These are phyloP conservation scores for Vaccinium vitisidaea DNA, from an alignment of 148 eudicot species.

Conservation along the genomic window DNA sequence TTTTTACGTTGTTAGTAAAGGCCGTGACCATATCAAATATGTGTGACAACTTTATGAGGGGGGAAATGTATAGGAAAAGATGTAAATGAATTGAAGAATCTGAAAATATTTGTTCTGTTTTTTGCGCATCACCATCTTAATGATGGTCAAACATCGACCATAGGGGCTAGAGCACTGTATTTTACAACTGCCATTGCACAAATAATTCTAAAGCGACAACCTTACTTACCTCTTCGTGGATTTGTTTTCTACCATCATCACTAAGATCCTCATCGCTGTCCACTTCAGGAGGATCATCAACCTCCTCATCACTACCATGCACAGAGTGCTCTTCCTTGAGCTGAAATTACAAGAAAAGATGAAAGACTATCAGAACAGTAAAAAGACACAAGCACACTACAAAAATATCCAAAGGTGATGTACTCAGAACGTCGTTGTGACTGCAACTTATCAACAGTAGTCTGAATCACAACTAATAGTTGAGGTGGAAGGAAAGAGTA, in stretches of 20 bases:
- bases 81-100: neutral
- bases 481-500: neutral
- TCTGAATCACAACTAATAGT: neutral
- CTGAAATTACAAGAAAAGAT: slow-evolving; percentile 33
- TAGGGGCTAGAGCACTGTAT: neutral
- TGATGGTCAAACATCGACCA: neutral
- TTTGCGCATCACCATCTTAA: neutral
- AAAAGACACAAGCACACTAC: neutral
- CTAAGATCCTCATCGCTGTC: slow-evolving; percentile 87
- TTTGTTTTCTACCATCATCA: slow-evolving; percentile 48
- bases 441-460: neutral
- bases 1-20: neutral
- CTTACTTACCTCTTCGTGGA: slow-evolving; percentile 71
- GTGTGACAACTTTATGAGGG: neutral
- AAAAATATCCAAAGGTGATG: neutral
- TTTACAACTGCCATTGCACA: neutral
- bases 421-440: neutral
- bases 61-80: neutral
- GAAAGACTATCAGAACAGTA: slow-evolving; percentile 2
- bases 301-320: slow-evolving; percentile 92
- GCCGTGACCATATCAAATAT: neutral
- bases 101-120: no score
- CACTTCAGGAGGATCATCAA: slow-evolving; percentile 64
- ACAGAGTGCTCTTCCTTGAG: slow-evolving; percentile 76
- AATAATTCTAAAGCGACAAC: neutral